Conservation (phyloP, 257 asterid genomes). For the Schizonepeta tenuifolia region DNA sequence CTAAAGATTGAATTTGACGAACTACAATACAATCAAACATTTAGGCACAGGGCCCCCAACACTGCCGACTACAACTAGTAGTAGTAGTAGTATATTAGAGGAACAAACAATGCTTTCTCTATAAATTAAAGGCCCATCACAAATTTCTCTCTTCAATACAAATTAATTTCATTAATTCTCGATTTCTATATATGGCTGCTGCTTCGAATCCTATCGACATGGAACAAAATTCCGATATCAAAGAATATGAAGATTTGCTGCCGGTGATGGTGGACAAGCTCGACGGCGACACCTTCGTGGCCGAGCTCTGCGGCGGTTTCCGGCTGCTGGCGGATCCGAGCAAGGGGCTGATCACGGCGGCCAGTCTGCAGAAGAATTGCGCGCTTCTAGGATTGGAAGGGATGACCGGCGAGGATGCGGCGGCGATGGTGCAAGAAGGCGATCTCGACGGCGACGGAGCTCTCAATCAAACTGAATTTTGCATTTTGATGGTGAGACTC, state of each 20-base stretch:
- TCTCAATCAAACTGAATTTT: slow-evolving; percentile 65
- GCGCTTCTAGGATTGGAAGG: slow-evolving; percentile 59
- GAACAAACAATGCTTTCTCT: not conserved
- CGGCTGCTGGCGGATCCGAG: slow-evolving; percentile 57
- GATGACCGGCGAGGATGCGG: slow-evolving; percentile 65
- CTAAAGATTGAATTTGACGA: not conserved
- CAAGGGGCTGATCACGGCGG: slow-evolving; percentile 58
- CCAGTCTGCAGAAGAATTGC: slow-evolving; percentile 57
- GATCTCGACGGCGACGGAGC: slow-evolving; percentile 79
- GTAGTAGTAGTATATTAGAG: too few species aligned
- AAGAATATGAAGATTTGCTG: slow-evolving; percentile 60
- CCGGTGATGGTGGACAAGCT: slow-evolving; percentile 81
- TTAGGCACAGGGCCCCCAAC: too few species aligned
- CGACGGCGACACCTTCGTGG: slow-evolving; percentile 59
- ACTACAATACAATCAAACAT: too few species aligned
- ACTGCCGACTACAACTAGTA: not conserved
- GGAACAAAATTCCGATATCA: slow-evolving; percentile 21
- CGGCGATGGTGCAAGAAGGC: slow-evolving; percentile 73
- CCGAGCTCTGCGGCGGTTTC: slow-evolving; percentile 58
- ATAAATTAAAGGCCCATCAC: not conserved
- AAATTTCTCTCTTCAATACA: not conserved
- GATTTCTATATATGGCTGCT: not conserved
- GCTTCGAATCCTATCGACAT: slow-evolving; percentile 7
- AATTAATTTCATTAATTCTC: too few species aligned
- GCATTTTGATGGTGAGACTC: slow-evolving; percentile 82